phyloP scores from a whole-genome alignment of 148 eudicot genomes.

The Dysphania ambrosioides region DNA sequence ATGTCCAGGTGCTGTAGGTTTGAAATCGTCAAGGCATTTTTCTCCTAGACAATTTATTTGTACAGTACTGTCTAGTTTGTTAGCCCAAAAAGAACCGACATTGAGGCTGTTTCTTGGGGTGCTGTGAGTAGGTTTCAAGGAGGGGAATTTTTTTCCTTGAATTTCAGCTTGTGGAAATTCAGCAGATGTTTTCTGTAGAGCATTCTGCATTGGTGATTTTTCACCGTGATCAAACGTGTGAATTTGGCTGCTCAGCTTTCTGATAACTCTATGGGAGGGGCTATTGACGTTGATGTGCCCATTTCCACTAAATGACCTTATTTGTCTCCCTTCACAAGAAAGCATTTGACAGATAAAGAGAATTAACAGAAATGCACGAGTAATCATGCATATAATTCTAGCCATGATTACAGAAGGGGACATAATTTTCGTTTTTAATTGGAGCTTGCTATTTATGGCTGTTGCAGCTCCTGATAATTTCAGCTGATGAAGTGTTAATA shows the following conservation, averaged over 20 bases:
- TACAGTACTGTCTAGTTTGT: background rate
- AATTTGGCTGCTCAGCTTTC: constrained; percentile 10
- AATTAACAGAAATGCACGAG: constrained; percentile 4
- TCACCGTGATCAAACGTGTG: constrained; percentile 15
- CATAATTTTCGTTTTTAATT: background rate
- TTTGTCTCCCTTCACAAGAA: constrained; percentile 26
- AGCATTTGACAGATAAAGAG: constrained; percentile 22
- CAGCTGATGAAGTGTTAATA: background rate
- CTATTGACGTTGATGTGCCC: background rate
- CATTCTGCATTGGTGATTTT: background rate
- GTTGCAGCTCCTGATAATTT: background rate
- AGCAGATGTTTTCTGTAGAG: constrained; percentile 1
- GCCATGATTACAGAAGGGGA: constrained; percentile 10
- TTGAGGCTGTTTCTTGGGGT: background rate
- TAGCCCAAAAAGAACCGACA: constrained; percentile 4
- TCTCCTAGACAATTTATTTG: background rate
- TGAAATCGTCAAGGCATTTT: constrained; percentile 24
- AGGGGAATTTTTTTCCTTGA: constrained; percentile 9
- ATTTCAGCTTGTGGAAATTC: background rate
- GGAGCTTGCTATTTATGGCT: background rate
- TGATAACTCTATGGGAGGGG: constrained; percentile 9
- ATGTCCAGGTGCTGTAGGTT: constrained; percentile 48
- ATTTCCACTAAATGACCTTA: constrained; percentile 15
- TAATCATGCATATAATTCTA: constrained; percentile 12
- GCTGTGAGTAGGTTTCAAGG: constrained; percentile 4